Evolutionary conservation across 2,329 filamentous ascomycete species (phyloP).

Genomic region (Epichloe gansuensis): DNA sequence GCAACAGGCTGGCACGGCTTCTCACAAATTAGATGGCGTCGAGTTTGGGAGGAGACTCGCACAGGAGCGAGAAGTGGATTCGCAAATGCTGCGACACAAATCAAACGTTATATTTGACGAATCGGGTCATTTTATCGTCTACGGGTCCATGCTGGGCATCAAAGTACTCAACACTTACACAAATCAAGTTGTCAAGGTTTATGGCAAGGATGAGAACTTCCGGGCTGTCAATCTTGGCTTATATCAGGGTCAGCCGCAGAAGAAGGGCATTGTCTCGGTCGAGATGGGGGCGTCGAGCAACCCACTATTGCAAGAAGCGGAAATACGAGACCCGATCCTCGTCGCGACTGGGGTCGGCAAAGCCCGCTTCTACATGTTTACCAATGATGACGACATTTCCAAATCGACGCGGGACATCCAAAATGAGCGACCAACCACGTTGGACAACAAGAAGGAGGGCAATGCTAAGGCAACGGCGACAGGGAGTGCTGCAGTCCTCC

Average conservation of each 20-base stretch:
- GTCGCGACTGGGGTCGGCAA: conserved; percentile 75
- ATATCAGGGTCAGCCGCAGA: conserved; percentile 91
- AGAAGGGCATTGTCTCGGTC: conserved; percentile 84
- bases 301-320: conserved; percentile 82
- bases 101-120: conserved; percentile 91
- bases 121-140: conserved; percentile 87
- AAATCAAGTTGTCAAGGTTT: conserved; percentile 81
- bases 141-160: conserved; percentile 80
- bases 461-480: conserved; percentile 50
- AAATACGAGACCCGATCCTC: conserved; percentile 80
- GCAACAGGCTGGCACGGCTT: conserved; percentile 82
- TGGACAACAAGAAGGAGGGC: conserved; percentile 43
- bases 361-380: conserved; percentile 95
- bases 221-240: conserved; percentile 70
- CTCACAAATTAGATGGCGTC: conserved; percentile 71
- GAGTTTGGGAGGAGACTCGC: conserved; percentile 85
- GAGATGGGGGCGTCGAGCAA: conserved; percentile 96
- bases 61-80: conserved; percentile 75
- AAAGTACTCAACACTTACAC: conserved; percentile 96
- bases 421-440: conserved; percentile 75
- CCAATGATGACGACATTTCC: conserved; percentile 70
- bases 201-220: conserved; percentile 80
- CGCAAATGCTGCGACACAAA: conserved; percentile 50
- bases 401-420: conserved; percentile 83
- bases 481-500: conserved; percentile 69